Evolutionary conservation across 805 yeast genomes (phyloP).

Genomic region (Torulaspora delbrueckii): DNA sequence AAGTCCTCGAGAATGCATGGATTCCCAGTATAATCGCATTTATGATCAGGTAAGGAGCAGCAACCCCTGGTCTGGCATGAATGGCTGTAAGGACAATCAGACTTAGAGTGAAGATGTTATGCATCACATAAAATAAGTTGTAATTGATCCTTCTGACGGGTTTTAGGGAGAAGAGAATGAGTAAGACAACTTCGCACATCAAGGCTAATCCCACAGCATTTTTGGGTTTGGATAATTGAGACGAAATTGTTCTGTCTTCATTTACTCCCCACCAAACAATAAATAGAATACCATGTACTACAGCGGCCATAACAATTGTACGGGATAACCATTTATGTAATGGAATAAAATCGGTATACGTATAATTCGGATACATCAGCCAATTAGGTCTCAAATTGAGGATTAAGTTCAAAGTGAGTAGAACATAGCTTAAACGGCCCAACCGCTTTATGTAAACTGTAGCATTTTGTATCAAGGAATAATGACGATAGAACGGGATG

Average conservation of each 20-base stretch:
- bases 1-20: slow-evolving; percentile 17
- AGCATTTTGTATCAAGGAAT: slow-evolving; percentile 28
- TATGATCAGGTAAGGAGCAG: slow-evolving; percentile 31
- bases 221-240: slow-evolving; percentile 24
- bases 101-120: slow-evolving; percentile 46
- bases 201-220: slow-evolving; percentile 54
- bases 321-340: slow-evolving; percentile 73
- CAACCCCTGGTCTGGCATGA: slow-evolving; percentile 72
- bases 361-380: slow-evolving; percentile 38
- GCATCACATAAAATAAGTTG: slow-evolving; percentile 50
- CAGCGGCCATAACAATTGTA: slow-evolving; percentile 42
- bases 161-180: slow-evolving; percentile 45
- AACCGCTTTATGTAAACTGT: slow-evolving; percentile 44
- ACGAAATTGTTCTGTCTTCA: slow-evolving; percentile 36
- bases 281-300: slow-evolving; percentile 52
- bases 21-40: slow-evolving; percentile 19
- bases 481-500: slow-evolving; percentile 34
- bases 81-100: slow-evolving; percentile 44
- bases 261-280: slow-evolving; percentile 44
- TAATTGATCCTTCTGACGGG: slow-evolving; percentile 49
- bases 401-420: slow-evolving; percentile 54
- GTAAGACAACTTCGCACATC: slow-evolving; percentile 34
- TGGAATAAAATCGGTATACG: slow-evolving; percentile 49
- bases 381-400: slow-evolving; percentile 55
- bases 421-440: slow-evolving; percentile 57